phyloP scores from a whole-genome alignment of 805 yeast genomes.

The Blastobotrys muscicola region DNA sequence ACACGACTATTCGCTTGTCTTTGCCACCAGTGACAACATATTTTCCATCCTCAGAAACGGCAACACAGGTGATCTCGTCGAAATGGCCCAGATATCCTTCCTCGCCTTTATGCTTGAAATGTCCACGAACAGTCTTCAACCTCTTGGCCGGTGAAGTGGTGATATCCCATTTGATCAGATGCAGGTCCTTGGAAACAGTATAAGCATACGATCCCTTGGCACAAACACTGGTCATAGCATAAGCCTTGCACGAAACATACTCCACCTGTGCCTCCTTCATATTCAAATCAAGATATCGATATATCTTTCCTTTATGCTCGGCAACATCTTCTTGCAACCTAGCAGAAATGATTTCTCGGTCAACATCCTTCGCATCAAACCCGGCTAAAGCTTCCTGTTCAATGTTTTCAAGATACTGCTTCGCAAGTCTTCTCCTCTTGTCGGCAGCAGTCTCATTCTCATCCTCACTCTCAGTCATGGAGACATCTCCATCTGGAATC shows the following conservation, averaged over 20 bases:
- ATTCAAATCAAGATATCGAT: slow-evolving; percentile 51
- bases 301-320: slow-evolving; percentile 77
- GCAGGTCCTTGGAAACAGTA: slow-evolving; percentile 75
- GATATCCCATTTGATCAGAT: slow-evolving; percentile 72
- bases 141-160: slow-evolving; percentile 41
- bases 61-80: slow-evolving; percentile 67
- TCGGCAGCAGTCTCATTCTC: slow-evolving; percentile 72
- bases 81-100: slow-evolving; percentile 61
- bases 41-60: slow-evolving; percentile 79
- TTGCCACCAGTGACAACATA: slow-evolving; percentile 86
- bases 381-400: slow-evolving; percentile 43
- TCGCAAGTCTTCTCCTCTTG: slow-evolving; percentile 87
- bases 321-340: slow-evolving; percentile 84
- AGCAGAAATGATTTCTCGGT: slow-evolving; percentile 71
- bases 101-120: slow-evolving; percentile 29
- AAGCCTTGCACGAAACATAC: slow-evolving; percentile 19
- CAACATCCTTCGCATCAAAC: slow-evolving; percentile 87
- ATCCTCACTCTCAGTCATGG: slow-evolving; percentile 8
- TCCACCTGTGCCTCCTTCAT: slow-evolving; percentile 25
- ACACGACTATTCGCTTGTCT: slow-evolving; percentile 71
- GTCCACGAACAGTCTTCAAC: slow-evolving; percentile 53
- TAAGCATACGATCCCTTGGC: slow-evolving; percentile 53
- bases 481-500: slow-evolving; percentile 13
- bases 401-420: slow-evolving; percentile 77
- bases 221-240: slow-evolving; percentile 34